These are phyloP conservation scores for Talaromyces sp. DNA, from an alignment of 2,329 filamentous ascomycete species.

Conservation along the genomic window DNA sequence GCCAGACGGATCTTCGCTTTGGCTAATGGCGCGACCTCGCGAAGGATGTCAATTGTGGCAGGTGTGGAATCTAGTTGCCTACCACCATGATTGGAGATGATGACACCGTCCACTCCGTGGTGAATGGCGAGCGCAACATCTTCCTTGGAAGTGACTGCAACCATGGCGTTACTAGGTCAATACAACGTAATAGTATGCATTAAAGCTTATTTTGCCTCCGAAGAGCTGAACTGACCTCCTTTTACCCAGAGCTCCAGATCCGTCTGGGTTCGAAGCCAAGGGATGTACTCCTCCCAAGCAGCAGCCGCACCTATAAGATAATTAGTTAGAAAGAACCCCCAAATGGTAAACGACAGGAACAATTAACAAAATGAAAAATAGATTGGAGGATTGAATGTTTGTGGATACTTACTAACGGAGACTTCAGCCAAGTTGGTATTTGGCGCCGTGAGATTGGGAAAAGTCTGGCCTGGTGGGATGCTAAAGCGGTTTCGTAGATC, in stretches of 20 bases:
- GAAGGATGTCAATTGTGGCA: neutral
- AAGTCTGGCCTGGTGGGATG: constrained; percentile 19
- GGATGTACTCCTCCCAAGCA: neutral
- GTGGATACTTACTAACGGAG: too few relatives aligned
- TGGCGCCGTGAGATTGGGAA: constrained; percentile 19
- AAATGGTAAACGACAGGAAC: too few relatives aligned
- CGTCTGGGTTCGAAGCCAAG: constrained; percentile 11
- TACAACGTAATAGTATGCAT: neutral
- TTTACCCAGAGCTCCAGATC: constrained; percentile 28
- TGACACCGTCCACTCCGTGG: constrained; percentile 1
- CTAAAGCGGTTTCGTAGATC: constrained; percentile 11
- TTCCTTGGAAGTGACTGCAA: neutral
- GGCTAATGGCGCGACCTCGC: neutral
- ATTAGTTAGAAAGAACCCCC: too few relatives aligned
- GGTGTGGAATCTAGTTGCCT: neutral
- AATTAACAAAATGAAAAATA: too few relatives aligned
- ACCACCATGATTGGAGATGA: neutral
- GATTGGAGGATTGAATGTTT: too few relatives aligned
- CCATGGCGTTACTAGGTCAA: constrained; percentile 4
- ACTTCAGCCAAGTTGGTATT: too few relatives aligned
- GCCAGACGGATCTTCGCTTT: neutral
- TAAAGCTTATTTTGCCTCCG: neutral
- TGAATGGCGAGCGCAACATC: neutral
- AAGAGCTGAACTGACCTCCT: constrained; percentile 19
- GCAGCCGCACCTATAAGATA: neutral